Conservation (phyloP, 2,329 filamentous ascomycete genomes). For the Ilyonectria destructans region DNA sequence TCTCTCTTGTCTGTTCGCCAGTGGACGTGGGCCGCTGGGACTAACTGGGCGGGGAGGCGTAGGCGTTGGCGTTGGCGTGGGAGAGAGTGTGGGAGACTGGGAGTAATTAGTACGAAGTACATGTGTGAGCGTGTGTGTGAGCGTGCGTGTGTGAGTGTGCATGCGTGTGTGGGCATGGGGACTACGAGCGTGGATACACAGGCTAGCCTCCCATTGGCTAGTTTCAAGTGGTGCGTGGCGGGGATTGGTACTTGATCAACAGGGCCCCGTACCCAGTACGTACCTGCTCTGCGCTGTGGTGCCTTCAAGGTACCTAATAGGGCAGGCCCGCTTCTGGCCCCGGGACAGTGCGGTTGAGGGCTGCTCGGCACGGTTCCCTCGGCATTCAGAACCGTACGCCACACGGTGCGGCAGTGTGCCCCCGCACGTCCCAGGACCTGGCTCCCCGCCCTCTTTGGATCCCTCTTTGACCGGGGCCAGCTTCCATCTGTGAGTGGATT, state of each 20-base stretch:
- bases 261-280: constrained; percentile 10
- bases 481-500: constrained; percentile 26
- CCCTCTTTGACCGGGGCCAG: constrained; percentile 16
- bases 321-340: constrained; percentile 14
- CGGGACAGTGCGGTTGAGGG: constrained; percentile 24
- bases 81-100: constrained; percentile 20
- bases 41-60: constrained; percentile 21
- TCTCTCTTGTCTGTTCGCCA: constrained; percentile 19
- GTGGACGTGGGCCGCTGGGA: constrained; percentile 13
- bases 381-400: not conserved
- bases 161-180: constrained; percentile 21
- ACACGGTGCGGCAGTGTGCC: constrained; percentile 10
- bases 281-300: constrained; percentile 4
- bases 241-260: constrained; percentile 19
- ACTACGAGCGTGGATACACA: constrained; percentile 8
- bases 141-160: constrained; percentile 20
- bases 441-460: not conserved
- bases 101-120: not conserved
- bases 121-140: constrained; percentile 21
- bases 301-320: constrained; percentile 11
- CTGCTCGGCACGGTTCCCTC: not conserved
- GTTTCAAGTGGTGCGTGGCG: constrained; percentile 1
- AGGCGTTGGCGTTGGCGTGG: constrained; percentile 21
- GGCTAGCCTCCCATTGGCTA: constrained; percentile 19
- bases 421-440: not conserved